These are phyloP conservation scores for Metschnikowia lochheadii DNA, from an alignment of 805 yeast species.

Conservation along the genomic window DNA sequence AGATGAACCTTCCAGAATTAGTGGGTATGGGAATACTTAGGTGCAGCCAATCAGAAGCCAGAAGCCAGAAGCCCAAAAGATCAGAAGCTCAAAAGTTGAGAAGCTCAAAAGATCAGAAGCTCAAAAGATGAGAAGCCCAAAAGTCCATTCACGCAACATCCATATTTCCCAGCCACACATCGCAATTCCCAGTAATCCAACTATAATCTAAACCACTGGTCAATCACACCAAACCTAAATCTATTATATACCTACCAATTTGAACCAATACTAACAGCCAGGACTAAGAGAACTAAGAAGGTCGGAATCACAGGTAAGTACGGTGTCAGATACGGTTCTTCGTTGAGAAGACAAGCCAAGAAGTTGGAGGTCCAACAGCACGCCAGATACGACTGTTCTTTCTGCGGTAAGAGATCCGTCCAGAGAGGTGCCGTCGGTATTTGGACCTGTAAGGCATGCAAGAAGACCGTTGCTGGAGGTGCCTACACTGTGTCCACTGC, in stretches of 20 bases:
- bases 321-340: constrained; percentile 99
- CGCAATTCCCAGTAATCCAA: no score
- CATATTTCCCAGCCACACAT: no score
- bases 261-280: constrained; percentile 39
- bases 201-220: no score
- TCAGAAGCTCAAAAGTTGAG: no score
- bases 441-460: constrained; percentile 96
- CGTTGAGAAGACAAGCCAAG: constrained; percentile 99
- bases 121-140: no score
- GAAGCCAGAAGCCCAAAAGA: no score
- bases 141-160: no score
- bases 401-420: constrained; percentile 99
- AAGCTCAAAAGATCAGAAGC: no score
- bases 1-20: no score
- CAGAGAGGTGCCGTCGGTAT: constrained; percentile 98
- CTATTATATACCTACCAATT: no score
- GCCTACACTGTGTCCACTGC: constrained; percentile 99
- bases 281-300: constrained; percentile 99
- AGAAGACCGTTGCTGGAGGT: constrained; percentile 99
- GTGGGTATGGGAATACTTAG: no score
- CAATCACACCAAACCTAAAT: not conserved
- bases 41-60: no score
- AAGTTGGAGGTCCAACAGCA: constrained; percentile 99
- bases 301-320: constrained; percentile 99
- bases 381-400: constrained; percentile 97